A percentile compares a stretch with the other conserved stretches of the same genome.
These are phyloP conservation scores for Fusarium nelsonii DNA, from an alignment of 2,329 filamentous ascomycete genomes.

Conservation along the genomic window DNA sequence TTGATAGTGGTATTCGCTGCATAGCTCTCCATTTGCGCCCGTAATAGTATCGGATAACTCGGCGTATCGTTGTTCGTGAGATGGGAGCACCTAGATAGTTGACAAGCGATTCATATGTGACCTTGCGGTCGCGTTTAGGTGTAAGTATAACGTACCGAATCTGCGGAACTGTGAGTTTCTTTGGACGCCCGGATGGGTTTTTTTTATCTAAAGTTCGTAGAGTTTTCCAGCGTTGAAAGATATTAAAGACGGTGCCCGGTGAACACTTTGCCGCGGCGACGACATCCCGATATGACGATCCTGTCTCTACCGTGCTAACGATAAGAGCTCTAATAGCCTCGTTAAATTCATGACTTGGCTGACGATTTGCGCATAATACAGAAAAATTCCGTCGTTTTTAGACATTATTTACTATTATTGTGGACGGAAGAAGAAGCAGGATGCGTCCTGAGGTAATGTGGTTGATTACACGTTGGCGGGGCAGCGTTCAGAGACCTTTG, in stretches of 20 bases:
- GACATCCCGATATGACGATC: background rate
- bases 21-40: background rate
- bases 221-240: background rate
- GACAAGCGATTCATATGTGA: background rate
- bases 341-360: background rate
- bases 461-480: background rate
- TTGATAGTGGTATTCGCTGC: background rate
- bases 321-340: background rate
- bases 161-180: background rate
- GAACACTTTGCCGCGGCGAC: background rate
- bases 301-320: background rate
- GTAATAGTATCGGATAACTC: background rate
- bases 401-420: background rate
- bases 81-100: background rate
- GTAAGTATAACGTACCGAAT: background rate
- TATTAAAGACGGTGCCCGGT: background rate
- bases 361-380: background rate
- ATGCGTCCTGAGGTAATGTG: background rate
- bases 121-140: background rate
- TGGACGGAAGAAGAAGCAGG: background rate
- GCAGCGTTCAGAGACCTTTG: background rate
- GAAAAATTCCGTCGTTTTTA: background rate
- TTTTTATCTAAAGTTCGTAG: background rate
- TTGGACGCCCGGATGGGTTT: background rate
- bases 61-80: background rate